These are phyloP conservation scores for Candida maltosa DNA, from an alignment of 805 yeast species.

Conservation along the genomic window DNA sequence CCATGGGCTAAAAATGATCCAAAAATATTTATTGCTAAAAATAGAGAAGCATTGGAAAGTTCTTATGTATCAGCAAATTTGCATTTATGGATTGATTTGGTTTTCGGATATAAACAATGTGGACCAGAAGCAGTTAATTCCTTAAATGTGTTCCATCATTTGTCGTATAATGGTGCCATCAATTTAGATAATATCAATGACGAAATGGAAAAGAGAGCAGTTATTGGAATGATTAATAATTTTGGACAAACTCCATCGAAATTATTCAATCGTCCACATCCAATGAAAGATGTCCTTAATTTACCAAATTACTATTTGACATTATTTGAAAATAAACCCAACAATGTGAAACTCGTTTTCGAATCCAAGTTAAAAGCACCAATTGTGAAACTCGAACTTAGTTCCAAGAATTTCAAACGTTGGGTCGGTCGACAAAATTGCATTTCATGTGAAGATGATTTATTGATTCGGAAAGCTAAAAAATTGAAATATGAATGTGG, in stretches of 20 bases:
- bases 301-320: slow-evolving; percentile 35
- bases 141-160: slow-evolving; percentile 76
- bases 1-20: slow-evolving; percentile 85
- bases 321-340: slow-evolving; percentile 20
- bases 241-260: slow-evolving; percentile 89
- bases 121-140: slow-evolving; percentile 67
- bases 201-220: slow-evolving; percentile 69
- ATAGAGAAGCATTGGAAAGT: slow-evolving; percentile 82
- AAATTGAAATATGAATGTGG: slow-evolving; percentile 25
- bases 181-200: slow-evolving; percentile 72
- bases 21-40: slow-evolving; percentile 64
- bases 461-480: slow-evolving; percentile 30
- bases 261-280: slow-evolving; percentile 68
- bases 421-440: slow-evolving; percentile 54
- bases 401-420: slow-evolving; percentile 31
- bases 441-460: slow-evolving; percentile 33
- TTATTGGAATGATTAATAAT: slow-evolving; percentile 82
- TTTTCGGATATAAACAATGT: slow-evolving; percentile 78
- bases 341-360: slow-evolving; percentile 35
- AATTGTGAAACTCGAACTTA: slow-evolving; percentile 44
- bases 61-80: slow-evolving; percentile 73
- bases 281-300: slow-evolving; percentile 39
- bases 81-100: slow-evolving; percentile 81
- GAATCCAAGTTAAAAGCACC: slow-evolving; percentile 41
- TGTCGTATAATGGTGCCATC: slow-evolving; percentile 82